Percentiles rank a stretch among this genome's conserved stretches.
phyloP scores from a whole-genome alignment of 352 stramenopile species.

The Phytophthora cryptogea region DNA sequence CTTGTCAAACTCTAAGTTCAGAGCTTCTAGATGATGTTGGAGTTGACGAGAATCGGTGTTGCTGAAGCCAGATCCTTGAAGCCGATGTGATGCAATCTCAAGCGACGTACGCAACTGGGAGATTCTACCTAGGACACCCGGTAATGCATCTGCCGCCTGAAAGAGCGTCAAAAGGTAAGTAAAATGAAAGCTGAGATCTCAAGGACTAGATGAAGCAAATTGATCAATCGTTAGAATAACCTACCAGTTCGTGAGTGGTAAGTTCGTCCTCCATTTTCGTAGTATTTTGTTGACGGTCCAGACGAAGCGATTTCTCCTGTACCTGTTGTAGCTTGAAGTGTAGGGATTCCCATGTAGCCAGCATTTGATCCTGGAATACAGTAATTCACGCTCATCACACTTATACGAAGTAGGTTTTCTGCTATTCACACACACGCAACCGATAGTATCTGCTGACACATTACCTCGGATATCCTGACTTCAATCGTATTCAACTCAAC shows the following conservation, averaged over 20 bases:
- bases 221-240: neutral
- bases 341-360: conserved; percentile 44
- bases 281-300: conserved; percentile 47
- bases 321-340: conserved; percentile 58
- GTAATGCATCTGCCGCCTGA: conserved; percentile 22
- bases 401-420: too few species aligned
- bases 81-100: conserved; percentile 39
- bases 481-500: neutral
- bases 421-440: too few species aligned
- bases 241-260: conserved; percentile 34
- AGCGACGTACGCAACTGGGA: conserved; percentile 33
- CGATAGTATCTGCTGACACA: too few species aligned
- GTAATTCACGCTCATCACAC: neutral
- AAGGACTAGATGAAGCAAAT: neutral
- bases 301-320: conserved; percentile 42
- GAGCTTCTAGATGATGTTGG: conserved; percentile 34
- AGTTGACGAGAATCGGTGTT: conserved; percentile 35
- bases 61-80: conserved; percentile 35
- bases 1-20: conserved; percentile 32
- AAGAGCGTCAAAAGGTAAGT: neutral
- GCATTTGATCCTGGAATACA: conserved; percentile 45
- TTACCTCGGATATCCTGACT: too few species aligned
- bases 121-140: conserved; percentile 24
- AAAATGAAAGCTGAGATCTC: too few species aligned
- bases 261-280: conserved; percentile 20